Percentiles rank a stretch among this genome's conserved stretches.
phyloP scores from a whole-genome alignment of 352 stramenopile genomes.

The Elongisporangium anandrum region DNA sequence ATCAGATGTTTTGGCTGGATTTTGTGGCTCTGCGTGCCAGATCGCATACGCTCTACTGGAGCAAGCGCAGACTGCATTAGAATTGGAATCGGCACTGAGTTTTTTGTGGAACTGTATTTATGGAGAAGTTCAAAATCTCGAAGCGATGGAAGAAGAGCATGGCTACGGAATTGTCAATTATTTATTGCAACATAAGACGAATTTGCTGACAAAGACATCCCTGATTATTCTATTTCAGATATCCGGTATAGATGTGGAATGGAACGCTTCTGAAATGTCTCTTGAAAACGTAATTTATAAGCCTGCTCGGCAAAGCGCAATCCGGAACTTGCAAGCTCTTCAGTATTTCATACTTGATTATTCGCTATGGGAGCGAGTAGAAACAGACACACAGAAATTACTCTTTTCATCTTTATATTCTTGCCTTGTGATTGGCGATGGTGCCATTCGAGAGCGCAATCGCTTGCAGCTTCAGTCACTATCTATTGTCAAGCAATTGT shows the following conservation, averaged over 20 bases:
- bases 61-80: conserved; percentile 23
- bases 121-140: conserved; percentile 34
- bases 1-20: conserved; percentile 30
- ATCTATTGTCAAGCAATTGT: conserved; percentile 54
- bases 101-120: conserved; percentile 31
- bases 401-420: conserved; percentile 69
- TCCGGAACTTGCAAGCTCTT: conserved; percentile 57
- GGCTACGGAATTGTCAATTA: conserved; percentile 71
- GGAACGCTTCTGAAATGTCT: conserved; percentile 1
- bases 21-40: conserved; percentile 46
- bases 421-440: conserved; percentile 42
- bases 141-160: conserved; percentile 64
- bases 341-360: conserved; percentile 76
- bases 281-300: background rate
- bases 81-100: conserved; percentile 45
- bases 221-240: conserved; percentile 49
- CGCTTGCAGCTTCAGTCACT: conserved; percentile 55
- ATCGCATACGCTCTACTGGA: conserved; percentile 51
- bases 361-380: conserved; percentile 54
- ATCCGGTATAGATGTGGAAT: conserved; percentile 40
- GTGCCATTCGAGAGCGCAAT: conserved; percentile 48
- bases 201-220: conserved; percentile 26
- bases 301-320: conserved; percentile 27
- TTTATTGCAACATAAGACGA: conserved; percentile 54
- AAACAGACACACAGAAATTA: conserved; percentile 28